These are phyloP conservation scores for Lecanosticta acicola DNA, from an alignment of 2,329 filamentous ascomycete species.

Conservation along the genomic window DNA sequence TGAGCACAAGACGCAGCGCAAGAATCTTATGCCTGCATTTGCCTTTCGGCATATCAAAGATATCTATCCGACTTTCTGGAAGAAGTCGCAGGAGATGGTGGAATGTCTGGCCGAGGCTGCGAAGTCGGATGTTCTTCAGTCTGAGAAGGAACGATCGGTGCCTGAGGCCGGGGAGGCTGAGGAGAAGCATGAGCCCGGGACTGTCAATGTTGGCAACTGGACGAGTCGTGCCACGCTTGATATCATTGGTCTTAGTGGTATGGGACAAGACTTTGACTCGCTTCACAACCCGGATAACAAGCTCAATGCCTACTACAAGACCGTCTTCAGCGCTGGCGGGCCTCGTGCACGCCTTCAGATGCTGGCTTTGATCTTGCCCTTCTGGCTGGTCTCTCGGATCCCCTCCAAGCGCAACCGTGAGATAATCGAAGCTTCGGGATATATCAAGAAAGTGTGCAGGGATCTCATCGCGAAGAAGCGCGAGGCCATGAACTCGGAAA, in stretches of 20 bases:
- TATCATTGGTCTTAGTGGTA: constrained; percentile 53
- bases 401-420: constrained; percentile 68
- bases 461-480: constrained; percentile 69
- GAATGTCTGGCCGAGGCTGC: constrained; percentile 32
- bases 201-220: constrained; percentile 44
- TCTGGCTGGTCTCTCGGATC: constrained; percentile 55
- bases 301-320: constrained; percentile 48
- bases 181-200: constrained; percentile 28
- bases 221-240: constrained; percentile 51
- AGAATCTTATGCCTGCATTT: constrained; percentile 46
- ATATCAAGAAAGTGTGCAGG: constrained; percentile 58
- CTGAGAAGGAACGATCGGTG: constrained; percentile 10
- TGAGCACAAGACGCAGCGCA: constrained; percentile 65
- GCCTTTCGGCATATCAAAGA: constrained; percentile 48
- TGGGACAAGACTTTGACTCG: constrained; percentile 53
- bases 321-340: constrained; percentile 45
- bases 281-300: constrained; percentile 48
- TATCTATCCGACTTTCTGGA: constrained; percentile 45
- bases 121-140: constrained; percentile 12
- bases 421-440: constrained; percentile 50
- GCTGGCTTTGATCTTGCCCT: constrained; percentile 53
- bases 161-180: constrained; percentile 14
- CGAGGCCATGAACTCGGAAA: constrained; percentile 42
- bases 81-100: constrained; percentile 42
- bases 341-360: constrained; percentile 51